Percentiles rank a stretch among this genome's conserved stretches.
Conservation (phyloP, 495 filamentous ascomycete species). For the Achaetomiella virescens region DNA sequence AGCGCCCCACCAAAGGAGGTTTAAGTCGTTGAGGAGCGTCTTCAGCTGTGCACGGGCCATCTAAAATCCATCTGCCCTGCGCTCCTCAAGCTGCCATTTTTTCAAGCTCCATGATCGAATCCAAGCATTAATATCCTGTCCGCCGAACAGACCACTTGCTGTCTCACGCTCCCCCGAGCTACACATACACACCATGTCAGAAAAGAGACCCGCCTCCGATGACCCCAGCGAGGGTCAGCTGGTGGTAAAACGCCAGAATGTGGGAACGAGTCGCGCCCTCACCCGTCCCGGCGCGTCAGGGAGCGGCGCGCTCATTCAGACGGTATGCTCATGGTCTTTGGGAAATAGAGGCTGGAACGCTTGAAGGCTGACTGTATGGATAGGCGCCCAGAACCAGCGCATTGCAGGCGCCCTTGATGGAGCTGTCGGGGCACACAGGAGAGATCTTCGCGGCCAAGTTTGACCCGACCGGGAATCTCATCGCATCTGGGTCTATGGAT, state of each 20-base stretch:
- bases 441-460: slow-evolving; percentile 92
- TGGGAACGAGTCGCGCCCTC: slow-evolving; percentile 57
- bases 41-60: slow-evolving; percentile 26
- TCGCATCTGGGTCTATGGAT: slow-evolving; percentile 95
- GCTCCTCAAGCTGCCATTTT: slow-evolving; percentile 6
- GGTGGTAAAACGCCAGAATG: slow-evolving; percentile 84
- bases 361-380: slow-evolving; percentile 22
- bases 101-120: slow-evolving; percentile 1
- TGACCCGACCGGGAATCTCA: slow-evolving; percentile 76
- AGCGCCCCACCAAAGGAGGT: not conserved
- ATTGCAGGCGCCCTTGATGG: slow-evolving; percentile 90
- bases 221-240: slow-evolving; percentile 74
- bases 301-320: slow-evolving; percentile 68
- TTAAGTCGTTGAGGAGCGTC: not conserved
- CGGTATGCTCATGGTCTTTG: slow-evolving; percentile 52
- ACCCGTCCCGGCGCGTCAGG: slow-evolving; percentile 60
- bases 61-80: slow-evolving; percentile 23
- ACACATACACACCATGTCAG: slow-evolving; percentile 57
- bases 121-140: not conserved
- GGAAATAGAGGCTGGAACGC: slow-evolving; percentile 15
- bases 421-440: slow-evolving; percentile 70
- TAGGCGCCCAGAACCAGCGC: slow-evolving; percentile 79
- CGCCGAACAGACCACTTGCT: not conserved
- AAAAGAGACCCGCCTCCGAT: slow-evolving; percentile 80
- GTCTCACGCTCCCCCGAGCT: not conserved